phyloP scores from a whole-genome alignment of 1,284 basidiomycete species.

The Abortiporus biennis region DNA sequence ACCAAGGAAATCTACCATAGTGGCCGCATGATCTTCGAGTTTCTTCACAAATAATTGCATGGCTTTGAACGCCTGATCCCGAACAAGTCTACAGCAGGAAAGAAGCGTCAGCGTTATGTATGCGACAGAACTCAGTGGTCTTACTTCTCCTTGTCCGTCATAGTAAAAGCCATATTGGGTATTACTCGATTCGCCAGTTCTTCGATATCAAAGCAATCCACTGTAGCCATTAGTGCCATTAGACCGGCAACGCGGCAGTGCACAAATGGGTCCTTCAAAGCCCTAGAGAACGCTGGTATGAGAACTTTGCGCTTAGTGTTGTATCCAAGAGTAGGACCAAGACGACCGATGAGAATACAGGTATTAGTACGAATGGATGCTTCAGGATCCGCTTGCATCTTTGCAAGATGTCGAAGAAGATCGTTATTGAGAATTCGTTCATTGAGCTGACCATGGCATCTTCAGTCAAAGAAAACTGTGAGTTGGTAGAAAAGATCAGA shows the following conservation, averaged over 20 bases:
- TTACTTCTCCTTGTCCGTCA: conserved; percentile 90
- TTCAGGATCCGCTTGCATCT: conserved; percentile 89
- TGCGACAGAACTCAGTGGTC: conserved; percentile 17
- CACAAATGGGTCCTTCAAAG: conserved; percentile 88
- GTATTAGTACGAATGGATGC: conserved; percentile 97
- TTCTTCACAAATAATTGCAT: conserved; percentile 82
- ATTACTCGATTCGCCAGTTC: conserved; percentile 89
- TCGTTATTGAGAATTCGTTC: conserved; percentile 97
- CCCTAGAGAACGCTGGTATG: conserved; percentile 90
- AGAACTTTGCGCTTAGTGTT: conserved; percentile 94
- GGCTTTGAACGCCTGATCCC: conserved; percentile 93
- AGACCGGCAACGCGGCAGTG: conserved; percentile 93
- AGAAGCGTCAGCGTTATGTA: neutral
- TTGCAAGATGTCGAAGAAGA: conserved; percentile 86
- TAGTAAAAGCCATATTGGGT: conserved; percentile 73
- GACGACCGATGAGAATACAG: conserved; percentile 90
- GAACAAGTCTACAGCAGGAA: conserved; percentile 55
- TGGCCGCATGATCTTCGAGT: conserved; percentile 71
- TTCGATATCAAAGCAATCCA: conserved; percentile 84
- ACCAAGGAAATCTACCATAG: conserved; percentile 62
- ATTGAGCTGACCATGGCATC: conserved; percentile 48
- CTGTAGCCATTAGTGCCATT: conserved; percentile 95
- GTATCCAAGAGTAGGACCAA: conserved; percentile 80
- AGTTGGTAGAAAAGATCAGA: conserved; percentile 20
- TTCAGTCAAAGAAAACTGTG: neutral